Evolutionary conservation across 768 basidiomycete species (phyloP).

Genomic region (Pleurotus djamor): DNA sequence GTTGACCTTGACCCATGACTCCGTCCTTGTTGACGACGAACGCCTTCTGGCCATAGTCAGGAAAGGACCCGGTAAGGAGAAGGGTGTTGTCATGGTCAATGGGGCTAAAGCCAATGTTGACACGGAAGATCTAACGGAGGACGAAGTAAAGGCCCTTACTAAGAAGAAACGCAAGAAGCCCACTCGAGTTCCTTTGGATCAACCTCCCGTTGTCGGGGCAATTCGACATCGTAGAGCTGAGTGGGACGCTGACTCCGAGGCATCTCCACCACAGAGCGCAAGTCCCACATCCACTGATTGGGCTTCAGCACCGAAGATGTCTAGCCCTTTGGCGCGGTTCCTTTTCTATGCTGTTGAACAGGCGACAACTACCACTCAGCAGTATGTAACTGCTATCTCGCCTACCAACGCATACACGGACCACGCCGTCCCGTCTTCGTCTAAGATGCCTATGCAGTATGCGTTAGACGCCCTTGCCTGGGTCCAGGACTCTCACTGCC

Average conservation of each 20-base stretch:
- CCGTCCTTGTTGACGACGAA: conserved; percentile 74
- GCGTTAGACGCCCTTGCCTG: conserved; percentile 82
- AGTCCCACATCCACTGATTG: conserved; percentile 26
- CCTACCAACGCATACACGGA: conserved; percentile 45
- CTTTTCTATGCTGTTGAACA: conserved; percentile 76
- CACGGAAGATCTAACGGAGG: conserved; percentile 82
- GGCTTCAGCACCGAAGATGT: conserved; percentile 61
- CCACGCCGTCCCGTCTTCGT: conserved; percentile 43
- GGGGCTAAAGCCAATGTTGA: conserved; percentile 84
- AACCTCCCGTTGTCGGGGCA: conserved; percentile 78
- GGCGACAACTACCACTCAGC: conserved; percentile 70
- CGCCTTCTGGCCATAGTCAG: conserved; percentile 73
- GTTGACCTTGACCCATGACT: conserved; percentile 89
- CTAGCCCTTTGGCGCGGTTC: conserved; percentile 70
- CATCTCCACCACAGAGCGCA: conserved; percentile 15
- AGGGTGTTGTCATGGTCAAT: conserved; percentile 85
- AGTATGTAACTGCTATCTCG: conserved; percentile 75
- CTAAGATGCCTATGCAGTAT: conserved; percentile 74
- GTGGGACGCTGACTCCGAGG: conserved; percentile 58
- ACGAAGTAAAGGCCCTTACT: conserved; percentile 79
- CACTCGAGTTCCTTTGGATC: conserved; percentile 85
- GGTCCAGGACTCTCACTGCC: conserved; percentile 68
- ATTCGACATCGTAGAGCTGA: conserved; percentile 70
- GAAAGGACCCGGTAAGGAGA: conserved; percentile 75
- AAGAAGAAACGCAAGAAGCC: conserved; percentile 89